Percentiles rank a stretch among this genome's conserved stretches.
phyloP scores from a whole-genome alignment of 2,329 filamentous ascomycete genomes.

The Dichotomopilus funicola region DNA sequence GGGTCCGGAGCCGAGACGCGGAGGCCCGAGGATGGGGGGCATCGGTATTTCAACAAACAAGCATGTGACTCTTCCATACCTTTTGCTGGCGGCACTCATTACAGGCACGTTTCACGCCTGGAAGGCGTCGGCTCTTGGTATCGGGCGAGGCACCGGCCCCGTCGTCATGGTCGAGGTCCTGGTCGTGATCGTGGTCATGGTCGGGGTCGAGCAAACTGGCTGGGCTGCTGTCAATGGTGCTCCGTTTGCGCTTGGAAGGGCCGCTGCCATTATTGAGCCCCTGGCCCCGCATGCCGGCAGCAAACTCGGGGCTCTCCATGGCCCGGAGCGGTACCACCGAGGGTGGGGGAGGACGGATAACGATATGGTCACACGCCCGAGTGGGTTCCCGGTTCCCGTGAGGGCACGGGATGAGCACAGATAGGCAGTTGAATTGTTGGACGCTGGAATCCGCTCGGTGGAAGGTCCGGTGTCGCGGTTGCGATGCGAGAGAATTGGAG shows the following conservation, averaged over 20 bases:
- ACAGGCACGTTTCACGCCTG: constrained; percentile 70
- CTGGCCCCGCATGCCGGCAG: constrained; percentile 35
- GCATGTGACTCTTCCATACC: constrained; percentile 29
- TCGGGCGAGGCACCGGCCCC: constrained; percentile 33
- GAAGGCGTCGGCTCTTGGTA: constrained; percentile 41
- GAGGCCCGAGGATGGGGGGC: background rate
- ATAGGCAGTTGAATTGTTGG: constrained; percentile 21
- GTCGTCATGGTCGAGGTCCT: constrained; percentile 43
- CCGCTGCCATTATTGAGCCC: constrained; percentile 34
- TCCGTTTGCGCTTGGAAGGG: constrained; percentile 53
- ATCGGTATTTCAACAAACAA: constrained; percentile 42
- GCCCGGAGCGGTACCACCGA: constrained; percentile 6
- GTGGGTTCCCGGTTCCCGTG: constrained; percentile 19
- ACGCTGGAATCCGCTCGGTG: constrained; percentile 20
- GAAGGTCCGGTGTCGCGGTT: constrained; percentile 27
- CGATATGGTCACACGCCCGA: constrained; percentile 2
- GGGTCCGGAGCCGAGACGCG: constrained; percentile 5
- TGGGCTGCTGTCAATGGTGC: constrained; percentile 54
- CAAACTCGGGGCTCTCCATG: constrained; percentile 34
- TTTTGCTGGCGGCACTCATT: constrained; percentile 84
- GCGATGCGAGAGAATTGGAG: constrained; percentile 23
- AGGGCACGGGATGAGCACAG: constrained; percentile 20
- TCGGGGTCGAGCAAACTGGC: constrained; percentile 53
- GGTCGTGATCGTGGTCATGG: constrained; percentile 52
- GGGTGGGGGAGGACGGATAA: constrained; percentile 6